Base-by-base conservation (phyloP, 2,329 filamentous ascomycete genomes). In the Talaromyces amestolkiae region DNA sequence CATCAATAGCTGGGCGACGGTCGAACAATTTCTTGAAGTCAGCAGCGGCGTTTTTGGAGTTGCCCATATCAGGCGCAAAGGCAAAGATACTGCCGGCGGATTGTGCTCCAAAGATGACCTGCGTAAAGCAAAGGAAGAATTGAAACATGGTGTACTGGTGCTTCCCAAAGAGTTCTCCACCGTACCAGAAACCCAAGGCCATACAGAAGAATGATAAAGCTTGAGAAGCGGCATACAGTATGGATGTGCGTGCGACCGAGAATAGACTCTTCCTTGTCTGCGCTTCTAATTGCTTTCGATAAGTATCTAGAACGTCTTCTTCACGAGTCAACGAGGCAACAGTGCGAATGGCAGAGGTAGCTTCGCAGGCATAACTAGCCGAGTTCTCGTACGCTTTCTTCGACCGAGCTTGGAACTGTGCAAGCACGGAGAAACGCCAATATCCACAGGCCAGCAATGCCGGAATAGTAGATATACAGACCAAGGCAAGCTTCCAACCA, bases 181-280 rank as follows among this genome's bases (percentile, higher is more conserved):
- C 93, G 72, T 95, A 97, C 92, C 92, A 97, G 82, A 97, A 97
- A 1, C 91, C 92, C 3, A 97, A 86, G 0, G 93, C 93, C 66
- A 95, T 89, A 70, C 89, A 92, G 56, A 93, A 83, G 80, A 96
- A 96, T 67, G 91, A 87, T 66, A 96, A 81, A 0, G 91, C 93
- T 79, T 97, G 93, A 0, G 92, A 91, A 1, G 88, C 85, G 0
- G 93, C 92, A 74, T 96, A 98, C 5, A 97, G 86, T 1, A 84
- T 75, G 11, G 91, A 93, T 0, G 91, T 92, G 72, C 88, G 90
- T 67, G 92, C 76, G 37, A 97, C 86, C 0, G 92, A 95, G 10
- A 84, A 83, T 43, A 96, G 77, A 67, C 90, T 91, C 56, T 83
- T 81, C 63, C 84, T 85, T 59, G 88, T 88, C 75, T 96, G 92